Conservation (phyloP, 768 basidiomycete species). For the Tricholoma bakamatsutake region DNA sequence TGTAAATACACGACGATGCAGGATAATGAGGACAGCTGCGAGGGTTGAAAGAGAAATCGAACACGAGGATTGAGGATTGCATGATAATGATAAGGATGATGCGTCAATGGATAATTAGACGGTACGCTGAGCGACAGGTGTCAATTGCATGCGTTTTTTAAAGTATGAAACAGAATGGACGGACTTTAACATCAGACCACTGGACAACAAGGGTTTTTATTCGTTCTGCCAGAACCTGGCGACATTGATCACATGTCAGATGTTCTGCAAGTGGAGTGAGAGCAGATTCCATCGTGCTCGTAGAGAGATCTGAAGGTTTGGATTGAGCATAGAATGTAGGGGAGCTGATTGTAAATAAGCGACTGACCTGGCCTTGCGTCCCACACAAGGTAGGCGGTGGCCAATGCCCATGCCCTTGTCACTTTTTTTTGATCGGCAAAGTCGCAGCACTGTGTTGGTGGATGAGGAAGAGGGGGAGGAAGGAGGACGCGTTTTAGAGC, state of each 20-base stretch:
- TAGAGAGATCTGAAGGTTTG: slow-evolving; percentile 56
- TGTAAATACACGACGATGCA: neutral
- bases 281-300: slow-evolving; percentile 65
- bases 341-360: neutral
- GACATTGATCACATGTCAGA: slow-evolving; percentile 65
- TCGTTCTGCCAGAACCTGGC: slow-evolving; percentile 53
- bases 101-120: slow-evolving; percentile 32
- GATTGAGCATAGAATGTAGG: neutral
- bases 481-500: slow-evolving; percentile 75
- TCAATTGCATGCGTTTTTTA: neutral
- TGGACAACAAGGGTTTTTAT: slow-evolving; percentile 64
- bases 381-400: slow-evolving; percentile 80
- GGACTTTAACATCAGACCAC: slow-evolving; percentile 77
- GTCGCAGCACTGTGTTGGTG: slow-evolving; percentile 65
- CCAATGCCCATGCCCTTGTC: slow-evolving; percentile 77
- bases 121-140: slow-evolving; percentile 37
- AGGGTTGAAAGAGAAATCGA: neutral
- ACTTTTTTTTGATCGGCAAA: slow-evolving; percentile 74
- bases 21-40: neutral
- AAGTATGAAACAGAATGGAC: slow-evolving; percentile 10
- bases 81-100: neutral
- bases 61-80: neutral
- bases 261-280: slow-evolving; percentile 66
- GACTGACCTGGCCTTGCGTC: slow-evolving; percentile 70
- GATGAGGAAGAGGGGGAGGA: slow-evolving; percentile 69